A percentile compares a stretch with the other conserved stretches of the same genome.
Evolutionary conservation across 352 stramenopile species (phyloP).

Genomic region (Elongisporangium undulatum): DNA sequence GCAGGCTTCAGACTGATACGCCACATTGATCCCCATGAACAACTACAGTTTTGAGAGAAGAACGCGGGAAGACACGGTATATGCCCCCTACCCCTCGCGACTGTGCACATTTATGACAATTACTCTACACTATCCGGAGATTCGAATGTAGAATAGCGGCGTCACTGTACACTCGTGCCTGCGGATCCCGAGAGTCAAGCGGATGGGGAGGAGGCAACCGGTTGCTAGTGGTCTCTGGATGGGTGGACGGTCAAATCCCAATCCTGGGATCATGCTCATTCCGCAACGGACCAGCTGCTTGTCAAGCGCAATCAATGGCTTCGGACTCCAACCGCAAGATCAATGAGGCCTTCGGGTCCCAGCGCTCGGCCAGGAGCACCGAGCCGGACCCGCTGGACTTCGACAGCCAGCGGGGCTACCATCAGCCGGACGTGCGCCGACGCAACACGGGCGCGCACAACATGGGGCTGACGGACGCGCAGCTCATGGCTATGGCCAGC

Average conservation of each 20-base stretch:
- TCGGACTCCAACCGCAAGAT: background rate
- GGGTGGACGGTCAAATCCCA: background rate
- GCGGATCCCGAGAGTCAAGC: background rate
- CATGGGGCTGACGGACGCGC: slow-evolving; percentile 34
- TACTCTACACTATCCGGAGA: background rate
- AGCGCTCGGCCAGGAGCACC: background rate
- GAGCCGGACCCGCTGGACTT: background rate
- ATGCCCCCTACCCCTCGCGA: background rate
- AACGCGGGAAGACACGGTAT: too few relatives aligned
- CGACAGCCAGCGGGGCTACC: background rate
- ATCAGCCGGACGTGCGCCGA: background rate
- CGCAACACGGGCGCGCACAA: background rate
- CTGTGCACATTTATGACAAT: background rate
- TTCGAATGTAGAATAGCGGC: background rate
- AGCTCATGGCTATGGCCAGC: slow-evolving; percentile 28
- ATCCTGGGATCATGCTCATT: background rate
- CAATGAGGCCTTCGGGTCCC: background rate
- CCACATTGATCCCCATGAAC: too few relatives aligned
- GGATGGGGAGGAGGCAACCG: background rate
- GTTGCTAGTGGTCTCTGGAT: background rate
- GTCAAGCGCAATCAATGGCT: background rate
- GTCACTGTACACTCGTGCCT: background rate
- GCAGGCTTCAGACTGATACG: too few relatives aligned
- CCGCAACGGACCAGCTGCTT: background rate
- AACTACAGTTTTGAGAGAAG: too few relatives aligned